These are phyloP conservation scores for Russula lepida DNA, from an alignment of 768 basidiomycete genomes.

Conservation along the genomic window DNA sequence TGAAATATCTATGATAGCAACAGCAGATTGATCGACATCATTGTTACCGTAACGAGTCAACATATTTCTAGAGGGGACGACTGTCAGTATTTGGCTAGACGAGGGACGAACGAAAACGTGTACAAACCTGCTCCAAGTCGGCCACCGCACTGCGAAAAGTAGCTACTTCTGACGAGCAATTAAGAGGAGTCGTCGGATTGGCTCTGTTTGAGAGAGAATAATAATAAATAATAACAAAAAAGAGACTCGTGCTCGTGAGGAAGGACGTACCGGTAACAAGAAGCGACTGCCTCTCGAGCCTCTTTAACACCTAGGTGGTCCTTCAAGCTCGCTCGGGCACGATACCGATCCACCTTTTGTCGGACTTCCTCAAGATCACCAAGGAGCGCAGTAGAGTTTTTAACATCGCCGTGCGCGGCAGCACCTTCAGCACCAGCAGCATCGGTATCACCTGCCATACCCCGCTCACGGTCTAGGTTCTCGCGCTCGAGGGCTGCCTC, in stretches of 20 bases:
- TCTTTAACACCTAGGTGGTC: constrained; percentile 50
- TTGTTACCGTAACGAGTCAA: constrained; percentile 39
- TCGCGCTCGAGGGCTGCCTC: constrained; percentile 77
- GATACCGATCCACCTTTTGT: constrained; percentile 63
- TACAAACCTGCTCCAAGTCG: constrained; percentile 60
- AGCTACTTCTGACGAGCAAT: constrained; percentile 68
- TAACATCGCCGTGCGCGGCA: constrained; percentile 33
- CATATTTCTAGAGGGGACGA: constrained; percentile 43
- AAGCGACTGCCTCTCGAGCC: constrained; percentile 49
- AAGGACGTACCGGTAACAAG: constrained; percentile 63
- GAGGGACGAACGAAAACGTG: neutral
- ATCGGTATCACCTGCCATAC: constrained; percentile 35
- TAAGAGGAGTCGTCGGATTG: constrained; percentile 46
- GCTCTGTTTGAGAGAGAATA: constrained; percentile 20
- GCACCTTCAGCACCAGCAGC: neutral
- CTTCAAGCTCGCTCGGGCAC: constrained; percentile 43
- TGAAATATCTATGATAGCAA: neutral
- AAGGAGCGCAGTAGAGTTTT: constrained; percentile 52
- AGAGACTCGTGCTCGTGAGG: neutral
- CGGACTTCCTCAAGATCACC: constrained; percentile 72
- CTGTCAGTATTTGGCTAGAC: neutral
- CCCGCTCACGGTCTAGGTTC: constrained; percentile 70
- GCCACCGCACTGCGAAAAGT: constrained; percentile 64
- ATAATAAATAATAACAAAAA: neutral
- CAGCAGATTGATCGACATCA: neutral